Conservation (phyloP, 352 stramenopile species). For the Thalassiosira exigua region DNA sequence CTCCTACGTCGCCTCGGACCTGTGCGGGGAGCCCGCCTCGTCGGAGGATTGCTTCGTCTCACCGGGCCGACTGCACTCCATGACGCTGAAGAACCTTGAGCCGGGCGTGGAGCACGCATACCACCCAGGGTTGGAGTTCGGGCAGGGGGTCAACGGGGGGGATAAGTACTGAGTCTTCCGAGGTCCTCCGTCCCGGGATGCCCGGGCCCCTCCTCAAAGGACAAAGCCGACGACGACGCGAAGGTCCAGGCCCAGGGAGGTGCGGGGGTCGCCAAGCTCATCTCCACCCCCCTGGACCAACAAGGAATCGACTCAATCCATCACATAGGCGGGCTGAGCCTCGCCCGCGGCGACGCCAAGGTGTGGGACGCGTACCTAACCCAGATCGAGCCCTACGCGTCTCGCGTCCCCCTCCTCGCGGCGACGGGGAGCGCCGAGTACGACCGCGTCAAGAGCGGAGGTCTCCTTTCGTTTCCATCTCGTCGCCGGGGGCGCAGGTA, state of each 20-base stretch:
- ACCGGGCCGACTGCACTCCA: slow-evolving; percentile 69
- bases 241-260: neutral
- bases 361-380: slow-evolving; percentile 86
- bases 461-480: neutral
- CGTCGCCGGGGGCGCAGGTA: slow-evolving; percentile 58
- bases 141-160: slow-evolving; percentile 58
- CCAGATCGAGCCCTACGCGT: slow-evolving; percentile 86
- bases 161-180: slow-evolving; percentile 47
- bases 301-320: slow-evolving; percentile 83
- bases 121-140: slow-evolving; percentile 55
- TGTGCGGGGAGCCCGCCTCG: slow-evolving; percentile 78
- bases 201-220: slow-evolving; percentile 29
- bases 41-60: slow-evolving; percentile 62
- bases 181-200: slow-evolving; percentile 76
- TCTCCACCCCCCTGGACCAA: slow-evolving; percentile 48
- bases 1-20: slow-evolving; percentile 72
- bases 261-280: slow-evolving; percentile 36
- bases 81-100: slow-evolving; percentile 61
- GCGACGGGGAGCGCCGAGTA: slow-evolving; percentile 85
- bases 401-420: slow-evolving; percentile 87
- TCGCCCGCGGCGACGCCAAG: slow-evolving; percentile 79
- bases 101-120: slow-evolving; percentile 70
- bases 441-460: slow-evolving; percentile 61
- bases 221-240: slow-evolving; percentile 16
- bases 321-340: slow-evolving; percentile 86